Evolutionary conservation across 768 basidiomycete species (phyloP), one percentile per base, ranked within the genome.

Genomic region (Paxillus involutus): DNA sequence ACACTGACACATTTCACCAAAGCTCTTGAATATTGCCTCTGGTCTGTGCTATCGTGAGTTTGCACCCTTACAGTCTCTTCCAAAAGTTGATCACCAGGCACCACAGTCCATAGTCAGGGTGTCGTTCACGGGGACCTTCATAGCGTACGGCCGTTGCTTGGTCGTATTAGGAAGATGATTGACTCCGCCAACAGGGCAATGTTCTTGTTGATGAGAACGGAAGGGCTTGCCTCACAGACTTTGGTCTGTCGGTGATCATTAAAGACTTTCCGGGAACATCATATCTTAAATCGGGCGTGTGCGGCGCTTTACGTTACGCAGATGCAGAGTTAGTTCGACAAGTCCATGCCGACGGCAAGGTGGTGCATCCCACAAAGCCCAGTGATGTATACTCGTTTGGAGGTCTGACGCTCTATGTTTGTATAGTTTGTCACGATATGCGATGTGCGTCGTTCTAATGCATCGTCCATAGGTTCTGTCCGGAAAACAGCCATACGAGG

Each of bases 221-320:
- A 12, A 60, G 67, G 12, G 76, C 76, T 4, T 74, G 73, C 41
- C 63, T 78, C 8, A 70, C 76, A 17, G 77, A 79, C 57, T 78
- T 79, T 51, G 77, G 77, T 4, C 64, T 77, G 11, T 49, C 52
- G 13, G 19, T 45, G 36, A 37, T 49, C 45, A 35, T 51, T 4
- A 9, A 21, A 6, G 52, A 58, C 17, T 53, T 58, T 21, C 1
- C 29, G 14, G 57, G 42, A n/a, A 45, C 49, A 13, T 37, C 46
- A 12, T 55, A 51, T 19, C 35, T 65, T 40, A 68, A 68, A 17
- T 74, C 74, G 71, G 14, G 35, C 16, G 33, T 51, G 13, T 24
- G 54, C n/a, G 78, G 77, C 8, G 71, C 74, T 14, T 68, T 77
- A 21, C 70, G 77, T 2, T 78, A 76, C 75, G 73, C 75, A 8